Percentiles rank a stretch among this genome's conserved stretches.
Evolutionary conservation across 2,329 filamentous ascomycete genomes (phyloP).

Genomic region (Fusarium napiforme): DNA sequence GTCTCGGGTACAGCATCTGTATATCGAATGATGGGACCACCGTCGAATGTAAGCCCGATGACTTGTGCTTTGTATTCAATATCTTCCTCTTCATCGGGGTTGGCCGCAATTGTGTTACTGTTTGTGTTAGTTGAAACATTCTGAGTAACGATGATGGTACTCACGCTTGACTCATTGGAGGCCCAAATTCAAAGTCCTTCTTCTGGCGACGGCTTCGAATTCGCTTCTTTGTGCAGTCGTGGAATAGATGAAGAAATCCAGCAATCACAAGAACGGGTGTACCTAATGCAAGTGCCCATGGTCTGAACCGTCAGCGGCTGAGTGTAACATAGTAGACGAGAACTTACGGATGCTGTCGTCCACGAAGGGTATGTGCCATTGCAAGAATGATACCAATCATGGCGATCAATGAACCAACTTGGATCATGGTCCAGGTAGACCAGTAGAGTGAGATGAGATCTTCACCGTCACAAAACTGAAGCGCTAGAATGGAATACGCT

Average conservation of each 20-base stretch:
- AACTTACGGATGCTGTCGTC: constrained; percentile 64
- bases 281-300: constrained; percentile 69
- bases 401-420: constrained; percentile 67
- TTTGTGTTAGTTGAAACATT: constrained; percentile 21
- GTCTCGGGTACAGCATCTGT: constrained; percentile 47
- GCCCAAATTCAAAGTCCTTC: constrained; percentile 41
- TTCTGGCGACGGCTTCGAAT: constrained; percentile 48
- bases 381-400: constrained; percentile 67
- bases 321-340: neutral
- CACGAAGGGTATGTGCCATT: constrained; percentile 60
- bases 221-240: constrained; percentile 52
- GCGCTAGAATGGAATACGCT: constrained; percentile 62
- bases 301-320: constrained; percentile 46
- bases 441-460: constrained; percentile 70
- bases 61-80: constrained; percentile 51
- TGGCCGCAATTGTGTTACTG: constrained; percentile 53
- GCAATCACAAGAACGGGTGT: constrained; percentile 70
- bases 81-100: constrained; percentile 49
- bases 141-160: constrained; percentile 12
- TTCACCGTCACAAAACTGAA: constrained; percentile 70
- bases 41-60: constrained; percentile 58
- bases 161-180: constrained; percentile 59
- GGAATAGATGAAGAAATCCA: constrained; percentile 61
- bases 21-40: constrained; percentile 60
- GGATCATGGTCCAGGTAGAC: constrained; percentile 70